Evolutionary conservation across 2,329 filamentous ascomycete genomes (phyloP).

Genomic region (Microsporum audouinii): DNA sequence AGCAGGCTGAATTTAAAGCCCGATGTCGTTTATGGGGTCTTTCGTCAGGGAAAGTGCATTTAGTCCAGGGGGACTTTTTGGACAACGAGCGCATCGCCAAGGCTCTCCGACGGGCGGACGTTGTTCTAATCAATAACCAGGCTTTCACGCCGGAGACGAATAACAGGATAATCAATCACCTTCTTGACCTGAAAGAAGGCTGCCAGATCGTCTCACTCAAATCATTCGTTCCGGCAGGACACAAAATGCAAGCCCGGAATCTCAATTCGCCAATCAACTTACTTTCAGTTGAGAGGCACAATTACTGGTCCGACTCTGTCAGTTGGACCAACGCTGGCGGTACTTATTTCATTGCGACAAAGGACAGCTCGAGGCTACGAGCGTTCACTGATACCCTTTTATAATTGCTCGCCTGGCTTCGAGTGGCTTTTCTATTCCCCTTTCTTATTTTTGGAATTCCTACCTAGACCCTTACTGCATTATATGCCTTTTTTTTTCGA

Average conservation of each 20-base stretch:
- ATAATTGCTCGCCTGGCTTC: neutral
- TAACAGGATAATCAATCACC: conserved; percentile 72
- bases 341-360: conserved; percentile 77
- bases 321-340: conserved; percentile 84
- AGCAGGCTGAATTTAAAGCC: conserved; percentile 72
- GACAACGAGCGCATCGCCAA: conserved; percentile 58
- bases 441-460: conserved; percentile 4
- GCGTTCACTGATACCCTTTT: conserved; percentile 27
- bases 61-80: conserved; percentile 76
- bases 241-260: conserved; percentile 62
- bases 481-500: neutral
- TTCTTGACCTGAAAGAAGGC: conserved; percentile 83
- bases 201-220: conserved; percentile 85
- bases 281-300: conserved; percentile 61
- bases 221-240: conserved; percentile 72
- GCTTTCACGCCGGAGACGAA: conserved; percentile 85
- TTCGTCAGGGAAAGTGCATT: conserved; percentile 61
- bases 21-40: conserved; percentile 85
- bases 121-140: conserved; percentile 97
- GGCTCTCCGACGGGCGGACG: conserved; percentile 72
- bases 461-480: neutral
- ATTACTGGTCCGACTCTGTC: conserved; percentile 60
- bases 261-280: conserved; percentile 72
- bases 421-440: neutral
- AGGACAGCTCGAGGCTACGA: conserved; percentile 49